Evolutionary conservation across 768 basidiomycete genomes (phyloP).

Genomic region (Boletus reticuloceps): DNA sequence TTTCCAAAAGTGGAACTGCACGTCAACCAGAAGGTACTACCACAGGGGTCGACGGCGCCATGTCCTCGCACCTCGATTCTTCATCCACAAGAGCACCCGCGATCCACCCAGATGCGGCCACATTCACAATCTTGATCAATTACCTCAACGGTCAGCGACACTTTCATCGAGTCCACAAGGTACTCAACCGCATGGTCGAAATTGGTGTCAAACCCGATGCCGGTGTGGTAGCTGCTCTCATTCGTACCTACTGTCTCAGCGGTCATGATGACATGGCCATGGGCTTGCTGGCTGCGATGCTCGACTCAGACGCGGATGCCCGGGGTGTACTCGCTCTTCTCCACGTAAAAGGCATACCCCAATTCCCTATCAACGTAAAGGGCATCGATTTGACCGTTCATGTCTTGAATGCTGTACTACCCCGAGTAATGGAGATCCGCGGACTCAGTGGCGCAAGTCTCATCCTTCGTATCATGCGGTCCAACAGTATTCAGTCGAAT

Average conservation of each 20-base stretch:
- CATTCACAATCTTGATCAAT: conserved; percentile 63
- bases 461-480: conserved; percentile 56
- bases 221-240: conserved; percentile 49
- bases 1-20: conserved; percentile 23
- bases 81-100: conserved; percentile 3
- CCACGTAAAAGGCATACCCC: conserved; percentile 14
- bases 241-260: conserved; percentile 52
- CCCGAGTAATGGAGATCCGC: conserved; percentile 44
- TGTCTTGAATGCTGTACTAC: conserved; percentile 63
- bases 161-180: conserved; percentile 42
- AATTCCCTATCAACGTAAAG: conserved; percentile 28
- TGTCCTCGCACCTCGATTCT: conserved; percentile 3
- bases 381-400: conserved; percentile 37
- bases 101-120: conserved; percentile 50
- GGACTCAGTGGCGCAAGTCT: conserved; percentile 48
- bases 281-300: conserved; percentile 47
- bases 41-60: conserved; percentile 32
- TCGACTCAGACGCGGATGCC: conserved; percentile 31
- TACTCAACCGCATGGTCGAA: conserved; percentile 47
- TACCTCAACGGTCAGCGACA: conserved; percentile 45
- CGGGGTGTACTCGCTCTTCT: conserved; percentile 19
- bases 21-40: conserved; percentile 20
- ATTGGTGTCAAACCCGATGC: conserved; percentile 45
- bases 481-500: conserved; percentile 49
- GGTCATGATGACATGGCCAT: conserved; percentile 51